Conservation (phyloP, 2,329 filamentous ascomycete genomes). For the Furcasterigmium sp. region DNA sequence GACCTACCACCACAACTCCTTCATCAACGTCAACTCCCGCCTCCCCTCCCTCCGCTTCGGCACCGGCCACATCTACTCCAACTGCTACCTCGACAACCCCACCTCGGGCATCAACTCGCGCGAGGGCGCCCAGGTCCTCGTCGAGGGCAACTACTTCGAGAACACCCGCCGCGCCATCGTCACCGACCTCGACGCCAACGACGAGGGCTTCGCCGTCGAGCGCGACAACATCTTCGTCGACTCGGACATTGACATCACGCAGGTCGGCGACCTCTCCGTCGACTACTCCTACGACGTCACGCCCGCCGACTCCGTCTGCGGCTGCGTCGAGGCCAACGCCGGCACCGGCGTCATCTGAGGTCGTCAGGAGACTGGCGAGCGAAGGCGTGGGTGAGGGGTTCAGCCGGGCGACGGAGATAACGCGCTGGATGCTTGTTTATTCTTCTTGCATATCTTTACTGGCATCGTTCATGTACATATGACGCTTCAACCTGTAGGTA, state of each 20-base stretch:
- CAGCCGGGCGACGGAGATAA: too few species aligned
- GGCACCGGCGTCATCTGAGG: conserved; percentile 9
- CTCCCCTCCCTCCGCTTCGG: conserved; percentile 47
- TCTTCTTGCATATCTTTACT: too few species aligned
- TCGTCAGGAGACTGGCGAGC: too few species aligned
- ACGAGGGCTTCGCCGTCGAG: conserved; percentile 36
- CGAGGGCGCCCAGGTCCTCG: conserved; percentile 44
- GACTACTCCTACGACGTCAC: conserved; percentile 27
- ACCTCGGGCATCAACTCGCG: conserved; percentile 48
- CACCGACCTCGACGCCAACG: conserved; percentile 13
- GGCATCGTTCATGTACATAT: too few species aligned
- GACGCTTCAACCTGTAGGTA: too few species aligned
- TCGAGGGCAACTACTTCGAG: conserved; percentile 45
- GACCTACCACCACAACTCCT: conserved; percentile 55
- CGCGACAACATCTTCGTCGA: conserved; percentile 38
- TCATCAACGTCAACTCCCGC: conserved; percentile 51
- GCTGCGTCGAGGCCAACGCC: conserved; percentile 10
- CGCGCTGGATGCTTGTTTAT: too few species aligned
- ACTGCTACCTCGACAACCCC: conserved; percentile 38
- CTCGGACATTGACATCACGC: conserved; percentile 25
- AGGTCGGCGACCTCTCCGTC: conserved; percentile 20
- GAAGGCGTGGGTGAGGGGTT: too few species aligned
- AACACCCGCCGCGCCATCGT: conserved; percentile 32
- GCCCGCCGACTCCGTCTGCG: conserved; percentile 10
- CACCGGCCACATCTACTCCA: conserved; percentile 53